These are phyloP conservation scores for Canavalia gladiata DNA, from an alignment of 306 rosid species.

Conservation along the genomic window DNA sequence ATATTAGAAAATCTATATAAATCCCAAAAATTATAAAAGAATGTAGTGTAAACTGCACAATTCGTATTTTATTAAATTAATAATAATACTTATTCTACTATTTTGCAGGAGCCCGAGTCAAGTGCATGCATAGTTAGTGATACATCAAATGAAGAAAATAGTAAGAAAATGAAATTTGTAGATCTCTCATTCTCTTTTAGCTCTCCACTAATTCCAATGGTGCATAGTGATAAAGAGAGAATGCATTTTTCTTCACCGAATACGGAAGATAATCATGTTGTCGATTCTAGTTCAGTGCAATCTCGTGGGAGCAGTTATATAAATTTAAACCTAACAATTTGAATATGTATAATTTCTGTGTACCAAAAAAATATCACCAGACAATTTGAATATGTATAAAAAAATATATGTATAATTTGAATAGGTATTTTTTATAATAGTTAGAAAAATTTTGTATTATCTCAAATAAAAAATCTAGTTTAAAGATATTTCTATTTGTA, in stretches of 20 bases:
- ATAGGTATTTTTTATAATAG: too few species aligned
- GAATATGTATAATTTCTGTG: conserved; percentile 21
- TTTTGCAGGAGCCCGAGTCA: conserved; percentile 50
- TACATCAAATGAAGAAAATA: conserved; percentile 44
- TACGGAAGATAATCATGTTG: conserved; percentile 6
- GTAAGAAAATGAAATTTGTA: conserved; percentile 40
- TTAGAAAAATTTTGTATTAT: background rate
- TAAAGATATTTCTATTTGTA: background rate
- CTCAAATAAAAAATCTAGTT: background rate
- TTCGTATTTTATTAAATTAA: background rate
- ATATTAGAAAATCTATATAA: too few species aligned
- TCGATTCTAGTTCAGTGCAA: conserved; percentile 49
- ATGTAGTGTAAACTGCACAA: background rate
- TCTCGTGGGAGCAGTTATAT: conserved; percentile 45
- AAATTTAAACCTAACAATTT: conserved; percentile 77
- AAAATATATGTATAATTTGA: too few species aligned
- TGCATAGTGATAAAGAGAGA: conserved; percentile 40
- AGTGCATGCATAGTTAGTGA: conserved; percentile 40
- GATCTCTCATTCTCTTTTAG: conserved; percentile 57
- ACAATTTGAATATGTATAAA: too few species aligned
- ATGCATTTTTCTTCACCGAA: conserved; percentile 38
- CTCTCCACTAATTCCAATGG: conserved; percentile 32
- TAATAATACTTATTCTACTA: background rate
- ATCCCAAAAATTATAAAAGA: too few species aligned
- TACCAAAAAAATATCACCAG: too few species aligned